Evolutionary conservation across 129 eudicot species (phyloP), one percentile per base, ranked within the genome.

Genomic region (Glebionis coronaria): DNA sequence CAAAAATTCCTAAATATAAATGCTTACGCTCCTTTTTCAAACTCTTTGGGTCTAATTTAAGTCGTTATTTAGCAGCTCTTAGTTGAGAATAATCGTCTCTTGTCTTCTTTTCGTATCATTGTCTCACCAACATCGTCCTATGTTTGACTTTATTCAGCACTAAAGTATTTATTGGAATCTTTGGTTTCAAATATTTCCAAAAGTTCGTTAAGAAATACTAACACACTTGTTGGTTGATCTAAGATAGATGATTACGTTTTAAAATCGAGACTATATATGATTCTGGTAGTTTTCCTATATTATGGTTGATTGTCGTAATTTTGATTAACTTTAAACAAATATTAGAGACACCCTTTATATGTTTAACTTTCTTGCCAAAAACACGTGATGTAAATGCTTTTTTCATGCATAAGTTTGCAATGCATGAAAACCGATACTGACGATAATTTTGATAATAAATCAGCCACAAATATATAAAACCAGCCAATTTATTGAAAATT

Each of bases 381-480:
- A 35, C 10, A 35, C 42, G 42, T 35, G 42, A 35, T 35, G 42
- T 35, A 35, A 49, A 49, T 49, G n/a, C 19, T 15, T 9, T 59
- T 31, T 14, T 7, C 27, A 65, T 49, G 70, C 38, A 47, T 44
- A 25, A 47, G 27, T 47, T 25, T 65, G 40, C 27, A 8, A 23
- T 27, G 12, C 45, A 44, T 47, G 46, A 66, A 49, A 49, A 28
- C 28, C 47, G 18, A 46, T 50, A 50, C 18, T 50, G 27, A 28
- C 16, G 16, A 61, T 29, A 19, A 31, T 16, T 9, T 63, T 63
- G 38, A 53, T 16, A 53, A 53, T 63, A 57, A 28, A 58, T 53
- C 78, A 73, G 13, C 56, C 66, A 65, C 52, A 55, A 64, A 20
- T 18, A 54, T 53, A 60, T 25, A 52, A 61, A 51, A 76, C 70